These are phyloP conservation scores for Penicillium paxilli DNA, from an alignment of 495 filamentous ascomycete species.

Conservation along the genomic window DNA sequence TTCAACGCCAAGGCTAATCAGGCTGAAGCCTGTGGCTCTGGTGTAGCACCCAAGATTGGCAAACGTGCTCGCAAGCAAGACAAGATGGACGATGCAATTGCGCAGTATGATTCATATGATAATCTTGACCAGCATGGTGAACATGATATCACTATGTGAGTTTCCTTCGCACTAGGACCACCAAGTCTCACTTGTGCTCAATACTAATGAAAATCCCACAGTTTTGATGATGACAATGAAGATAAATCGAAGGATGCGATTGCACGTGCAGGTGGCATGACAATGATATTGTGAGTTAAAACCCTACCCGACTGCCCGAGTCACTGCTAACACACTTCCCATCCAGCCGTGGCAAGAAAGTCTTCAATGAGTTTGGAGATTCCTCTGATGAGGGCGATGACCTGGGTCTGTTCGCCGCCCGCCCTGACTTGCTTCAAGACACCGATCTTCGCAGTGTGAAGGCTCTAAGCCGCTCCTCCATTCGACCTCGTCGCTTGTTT, in stretches of 20 bases:
- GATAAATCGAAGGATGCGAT: background rate
- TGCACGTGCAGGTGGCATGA: conserved; percentile 5
- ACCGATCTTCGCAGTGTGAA: conserved; percentile 32
- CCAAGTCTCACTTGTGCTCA: background rate
- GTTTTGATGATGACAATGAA: background rate
- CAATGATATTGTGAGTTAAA: conserved; percentile 21
- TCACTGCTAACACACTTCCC: background rate
- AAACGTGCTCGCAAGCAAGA: conserved; percentile 1
- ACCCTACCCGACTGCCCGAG: too few relatives aligned
- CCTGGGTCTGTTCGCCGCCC: conserved; percentile 38
- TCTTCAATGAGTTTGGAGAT: conserved; percentile 62
- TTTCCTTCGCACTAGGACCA: background rate
- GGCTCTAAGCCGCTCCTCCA: conserved; percentile 66
- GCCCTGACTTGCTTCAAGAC: conserved; percentile 24
- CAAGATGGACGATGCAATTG: background rate
- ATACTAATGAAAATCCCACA: background rate
- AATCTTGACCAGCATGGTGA: background rate
- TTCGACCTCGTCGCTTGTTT: conserved; percentile 88
- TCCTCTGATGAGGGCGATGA: conserved; percentile 53
- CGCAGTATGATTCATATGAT: background rate
- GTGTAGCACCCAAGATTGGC: background rate
- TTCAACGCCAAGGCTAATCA: conserved; percentile 58
- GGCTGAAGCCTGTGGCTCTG: background rate
- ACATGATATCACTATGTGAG: background rate
- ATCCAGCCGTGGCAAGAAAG: conserved; percentile 82